Evolutionary conservation across 805 yeast genomes (phyloP).

Genomic region (Hanseniaspora meyeri): DNA sequence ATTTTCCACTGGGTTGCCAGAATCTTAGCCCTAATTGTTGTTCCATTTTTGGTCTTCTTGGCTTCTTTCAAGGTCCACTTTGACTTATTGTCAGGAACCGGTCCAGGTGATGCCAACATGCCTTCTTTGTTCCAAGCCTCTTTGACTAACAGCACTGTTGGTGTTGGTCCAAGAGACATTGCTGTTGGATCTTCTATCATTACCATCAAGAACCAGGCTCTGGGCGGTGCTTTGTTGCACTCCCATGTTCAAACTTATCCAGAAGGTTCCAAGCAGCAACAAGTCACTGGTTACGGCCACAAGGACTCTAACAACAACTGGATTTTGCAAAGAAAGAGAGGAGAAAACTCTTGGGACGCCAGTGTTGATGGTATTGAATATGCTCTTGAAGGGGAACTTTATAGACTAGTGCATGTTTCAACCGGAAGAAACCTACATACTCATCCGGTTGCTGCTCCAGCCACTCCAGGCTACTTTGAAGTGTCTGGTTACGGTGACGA

Average conservation of each 20-base stretch:
- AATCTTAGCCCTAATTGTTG: conserved; percentile 45
- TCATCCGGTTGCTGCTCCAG: conserved; percentile 67
- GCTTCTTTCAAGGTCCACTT: conserved; percentile 64
- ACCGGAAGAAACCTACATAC: conserved; percentile 74
- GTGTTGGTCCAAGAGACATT: conserved; percentile 59
- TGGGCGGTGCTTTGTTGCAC: conserved; percentile 68
- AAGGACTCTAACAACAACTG: conserved; percentile 82
- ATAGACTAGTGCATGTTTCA: conserved; percentile 58
- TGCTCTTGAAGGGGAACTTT: conserved; percentile 49
- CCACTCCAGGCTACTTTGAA: conserved; percentile 56
- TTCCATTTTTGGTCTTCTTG: conserved; percentile 54
- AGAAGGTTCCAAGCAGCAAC: conserved; percentile 87
- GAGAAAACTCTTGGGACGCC: conserved; percentile 22
- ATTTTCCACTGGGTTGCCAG: conserved; percentile 56
- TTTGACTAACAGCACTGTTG: conserved; percentile 52
- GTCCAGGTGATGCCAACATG: conserved; percentile 73
- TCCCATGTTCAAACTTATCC: conserved; percentile 82
- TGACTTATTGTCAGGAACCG: conserved; percentile 57
- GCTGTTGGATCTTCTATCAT: conserved; percentile 45
- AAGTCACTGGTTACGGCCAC: conserved; percentile 81
- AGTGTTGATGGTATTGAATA: conserved; percentile 22
- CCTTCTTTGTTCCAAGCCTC: conserved; percentile 73
- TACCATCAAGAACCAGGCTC: conserved; percentile 48
- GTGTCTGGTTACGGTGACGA: conserved; percentile 78
- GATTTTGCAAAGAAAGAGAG: conserved; percentile 51